These are phyloP conservation scores for Kodamaea kakaduensis DNA, from an alignment of 805 yeast genomes.

Conservation along the genomic window DNA sequence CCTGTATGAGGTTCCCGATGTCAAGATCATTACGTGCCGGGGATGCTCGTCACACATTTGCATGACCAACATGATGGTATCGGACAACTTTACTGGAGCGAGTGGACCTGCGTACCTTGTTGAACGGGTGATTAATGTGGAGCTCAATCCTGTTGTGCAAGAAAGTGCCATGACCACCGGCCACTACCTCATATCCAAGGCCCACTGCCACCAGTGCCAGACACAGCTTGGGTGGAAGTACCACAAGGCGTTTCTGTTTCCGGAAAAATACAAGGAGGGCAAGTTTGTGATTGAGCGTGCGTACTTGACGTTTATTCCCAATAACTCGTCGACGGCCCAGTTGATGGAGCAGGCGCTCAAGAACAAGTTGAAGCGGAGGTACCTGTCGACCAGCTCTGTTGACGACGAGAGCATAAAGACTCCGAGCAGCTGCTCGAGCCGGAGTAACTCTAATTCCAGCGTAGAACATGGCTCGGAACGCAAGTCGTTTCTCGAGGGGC, in stretches of 20 bases:
- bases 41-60: slow-evolving; percentile 41
- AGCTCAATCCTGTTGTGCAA: slow-evolving; percentile 22
- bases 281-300: slow-evolving; percentile 41
- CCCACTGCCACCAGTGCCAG: slow-evolving; percentile 38
- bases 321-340: slow-evolving; percentile 30
- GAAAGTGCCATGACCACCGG: slow-evolving; percentile 41
- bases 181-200: slow-evolving; percentile 31
- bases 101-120: slow-evolving; percentile 41
- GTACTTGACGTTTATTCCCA: slow-evolving; percentile 32
- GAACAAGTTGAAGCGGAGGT: slow-evolving; percentile 19
- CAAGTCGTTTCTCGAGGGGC: slow-evolving; percentile 1
- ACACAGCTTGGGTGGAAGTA: slow-evolving; percentile 39
- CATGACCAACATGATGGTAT: slow-evolving; percentile 30
- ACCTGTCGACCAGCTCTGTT: slow-evolving; percentile 14
- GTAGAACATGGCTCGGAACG: slow-evolving; percentile 4
- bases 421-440: slow-evolving; percentile 4
- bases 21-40: slow-evolving; percentile 38
- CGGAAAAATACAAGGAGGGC: slow-evolving; percentile 41
- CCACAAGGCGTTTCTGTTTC: slow-evolving; percentile 31
- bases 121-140: slow-evolving; percentile 34
- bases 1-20: slow-evolving; percentile 33
- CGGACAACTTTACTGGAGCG: slow-evolving; percentile 38
- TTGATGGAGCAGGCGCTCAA: slow-evolving; percentile 31
- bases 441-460: slow-evolving; percentile 5
- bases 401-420: slow-evolving; percentile 7